A percentile compares a stretch with the other conserved stretches of the same genome.
Evolutionary conservation across 2,329 filamentous ascomycete species (phyloP).

Genomic region (Aspergillus sp.): DNA sequence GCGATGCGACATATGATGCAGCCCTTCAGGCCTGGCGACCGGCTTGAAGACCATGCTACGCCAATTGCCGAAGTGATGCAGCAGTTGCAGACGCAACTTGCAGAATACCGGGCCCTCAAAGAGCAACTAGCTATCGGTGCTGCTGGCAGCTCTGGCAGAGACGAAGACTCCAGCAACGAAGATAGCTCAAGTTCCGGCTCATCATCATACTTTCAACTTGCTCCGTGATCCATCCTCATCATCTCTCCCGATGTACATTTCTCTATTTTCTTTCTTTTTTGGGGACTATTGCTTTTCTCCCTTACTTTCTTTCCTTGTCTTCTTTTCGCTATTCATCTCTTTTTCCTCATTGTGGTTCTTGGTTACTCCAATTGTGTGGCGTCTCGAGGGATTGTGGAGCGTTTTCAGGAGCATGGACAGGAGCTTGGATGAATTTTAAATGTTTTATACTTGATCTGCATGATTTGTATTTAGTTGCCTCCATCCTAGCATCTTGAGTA

Average conservation of each 20-base stretch:
- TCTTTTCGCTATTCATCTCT: constrained; percentile 5
- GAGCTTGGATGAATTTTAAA: constrained; percentile 14
- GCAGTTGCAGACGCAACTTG: constrained; percentile 35
- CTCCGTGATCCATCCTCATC: constrained; percentile 7
- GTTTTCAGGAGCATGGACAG: constrained; percentile 21
- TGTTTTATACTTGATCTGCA: background rate
- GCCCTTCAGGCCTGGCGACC: constrained; percentile 56
- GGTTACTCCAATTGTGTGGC: constrained; percentile 12
- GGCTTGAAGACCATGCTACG: constrained; percentile 65
- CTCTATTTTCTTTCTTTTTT: background rate
- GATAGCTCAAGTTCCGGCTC: constrained; percentile 18
- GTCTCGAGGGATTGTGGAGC: constrained; percentile 17
- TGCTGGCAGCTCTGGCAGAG: constrained; percentile 16
- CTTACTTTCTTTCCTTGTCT: constrained; percentile 4
- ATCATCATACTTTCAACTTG: constrained; percentile 23
- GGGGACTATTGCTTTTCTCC: background rate
- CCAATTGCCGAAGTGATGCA: constrained; percentile 64
- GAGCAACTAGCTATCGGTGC: constrained; percentile 28
- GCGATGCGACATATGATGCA: constrained; percentile 70
- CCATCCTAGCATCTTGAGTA: background rate
- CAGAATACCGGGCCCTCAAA: constrained; percentile 36
- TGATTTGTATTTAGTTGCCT: background rate
- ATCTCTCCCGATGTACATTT: constrained; percentile 4
- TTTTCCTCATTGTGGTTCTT: constrained; percentile 1
- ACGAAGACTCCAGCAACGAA: constrained; percentile 12